Evolutionary conservation across 1,284 basidiomycete species (phyloP), one percentile per base, ranked within the genome.

Genomic region (Tilletia horrida): DNA sequence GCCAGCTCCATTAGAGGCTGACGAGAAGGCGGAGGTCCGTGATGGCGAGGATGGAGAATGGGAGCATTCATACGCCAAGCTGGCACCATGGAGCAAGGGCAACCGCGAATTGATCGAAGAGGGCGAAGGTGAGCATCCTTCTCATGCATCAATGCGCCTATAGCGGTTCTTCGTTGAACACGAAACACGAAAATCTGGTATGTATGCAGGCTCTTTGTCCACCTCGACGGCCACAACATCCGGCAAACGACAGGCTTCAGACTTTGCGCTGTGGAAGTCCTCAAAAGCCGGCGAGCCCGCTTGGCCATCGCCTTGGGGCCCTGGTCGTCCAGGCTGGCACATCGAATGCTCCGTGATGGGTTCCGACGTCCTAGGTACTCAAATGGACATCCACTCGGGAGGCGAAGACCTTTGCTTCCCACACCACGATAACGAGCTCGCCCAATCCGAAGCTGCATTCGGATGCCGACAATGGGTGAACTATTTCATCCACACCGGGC

Each of bases 281-380:
- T 93, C 92, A 40, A 97, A 96, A 84, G 88, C 93, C 1, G 96
- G 96, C n/a, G 96, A 99, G 83, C 96, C 96, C 1, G 89, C 89
- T 2, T 99, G 96, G 96, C 88, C 89, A 0, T 97, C 93, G 9
- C 90, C 92, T 6, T 99, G 96, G 96, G 96, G 96, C 31, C 85
- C 86, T 45, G 96, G 96, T n/a, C 87, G 96, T 66, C 96, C 96
- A 0, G 96, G 96, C 11, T 99, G 96, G 96, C 96, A 99, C 82
- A 98, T 99, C 68, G 96, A 99, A 83, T 99, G 96, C 84, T 95
- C 92, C 11, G 96, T 97, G 57, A 99, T 99, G 96, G 95, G 94
- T 16, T 91, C 89, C 68, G 93, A 90, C 45, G 86, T 99, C 62
- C 86, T 98, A 59, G 96, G 96, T 8, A 87, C 90, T 67, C 89